phyloP scores from a whole-genome alignment of 257 asterid genomes.

The Pogostemon cablin region DNA sequence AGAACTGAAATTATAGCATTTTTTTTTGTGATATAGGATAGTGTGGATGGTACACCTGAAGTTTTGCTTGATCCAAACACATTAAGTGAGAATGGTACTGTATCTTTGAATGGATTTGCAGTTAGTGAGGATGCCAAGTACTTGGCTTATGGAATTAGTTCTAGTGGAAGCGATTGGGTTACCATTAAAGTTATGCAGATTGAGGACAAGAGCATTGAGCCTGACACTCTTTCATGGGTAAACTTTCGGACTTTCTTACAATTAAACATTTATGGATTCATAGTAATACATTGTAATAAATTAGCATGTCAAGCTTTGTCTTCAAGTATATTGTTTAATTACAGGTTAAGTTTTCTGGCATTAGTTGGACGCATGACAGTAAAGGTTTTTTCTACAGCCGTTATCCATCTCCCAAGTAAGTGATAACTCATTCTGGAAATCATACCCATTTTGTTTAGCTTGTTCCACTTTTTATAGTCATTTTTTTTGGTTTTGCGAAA shows the following conservation, averaged over 20 bases:
- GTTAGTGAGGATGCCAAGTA: slow-evolving; percentile 82
- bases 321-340: not conserved
- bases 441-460: not conserved
- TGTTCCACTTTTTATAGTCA: not conserved
- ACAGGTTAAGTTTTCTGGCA: slow-evolving; percentile 78
- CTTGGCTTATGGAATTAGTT: slow-evolving; percentile 77
- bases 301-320: not conserved
- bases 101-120: slow-evolving; percentile 54
- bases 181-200: slow-evolving; percentile 75
- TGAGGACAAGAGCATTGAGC: slow-evolving; percentile 47
- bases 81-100: slow-evolving; percentile 82
- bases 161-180: slow-evolving; percentile 98
- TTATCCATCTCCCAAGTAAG: slow-evolving; percentile 84
- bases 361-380: slow-evolving; percentile 86
- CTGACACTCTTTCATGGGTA: slow-evolving; percentile 88
- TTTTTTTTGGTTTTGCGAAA: slow-evolving; percentile 8
- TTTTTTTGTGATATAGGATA: slow-evolving; percentile 52
- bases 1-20: not conserved
- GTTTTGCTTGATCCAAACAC: slow-evolving; percentile 91
- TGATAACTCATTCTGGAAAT: slow-evolving; percentile 8
- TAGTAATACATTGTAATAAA: not conserved
- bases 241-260: not conserved
- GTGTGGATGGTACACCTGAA: slow-evolving; percentile 72
- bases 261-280: no score
- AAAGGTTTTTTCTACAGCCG: slow-evolving; percentile 94